Evolutionary conservation across 2,329 filamentous ascomycete species (phyloP), one percentile per base, ranked within the genome.

Genomic region (Phoma sp.): DNA sequence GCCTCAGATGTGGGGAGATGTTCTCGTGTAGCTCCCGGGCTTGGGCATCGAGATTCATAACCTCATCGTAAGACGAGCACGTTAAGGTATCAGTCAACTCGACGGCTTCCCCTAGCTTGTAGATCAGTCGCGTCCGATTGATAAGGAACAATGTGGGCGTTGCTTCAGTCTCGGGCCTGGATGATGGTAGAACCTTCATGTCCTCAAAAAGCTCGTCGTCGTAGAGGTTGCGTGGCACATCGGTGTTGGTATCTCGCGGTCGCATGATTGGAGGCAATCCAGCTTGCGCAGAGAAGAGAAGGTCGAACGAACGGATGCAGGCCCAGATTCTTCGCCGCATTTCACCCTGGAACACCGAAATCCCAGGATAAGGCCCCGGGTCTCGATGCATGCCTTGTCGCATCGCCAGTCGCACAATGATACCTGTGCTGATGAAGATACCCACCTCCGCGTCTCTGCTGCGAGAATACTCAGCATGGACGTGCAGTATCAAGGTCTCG

Each of bases 81-180:
- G 67, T 85, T 80, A 74, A 80, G 76, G 74, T 91, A 84, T 69
- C 87, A 77, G 62, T 84, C 78, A 65, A 81, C 65, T 92, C 88
- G 8, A 92, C 78, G 19, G 94, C 91, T 52, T 84, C 85, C 24
- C 89, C 88, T 44, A 93, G 84, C 61, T 90, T 85, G 48, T 84
- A 82, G 52, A 87, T 84, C 33, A 94, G 79, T 55, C 82, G 84
- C 29, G 87, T 81, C 73, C 93, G 92, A 31, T 84, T 84, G 64
- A 93, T 91, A 83, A 93, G 87, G 73, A 92, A 94, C 9, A 88
- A 85, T 61, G 92, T 86, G 1, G 89, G 89, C 0, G 91, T 94
- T 2, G 88, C 84, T 69, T 93, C 89, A 0, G 83, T 86, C 29
- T 79, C 80, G 0, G 90, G 87, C 52, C 89, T 80, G 0, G 88